Base-by-base conservation (phyloP, 2,329 filamentous ascomycete species). In the Trichoderma afroharzianum region DNA sequence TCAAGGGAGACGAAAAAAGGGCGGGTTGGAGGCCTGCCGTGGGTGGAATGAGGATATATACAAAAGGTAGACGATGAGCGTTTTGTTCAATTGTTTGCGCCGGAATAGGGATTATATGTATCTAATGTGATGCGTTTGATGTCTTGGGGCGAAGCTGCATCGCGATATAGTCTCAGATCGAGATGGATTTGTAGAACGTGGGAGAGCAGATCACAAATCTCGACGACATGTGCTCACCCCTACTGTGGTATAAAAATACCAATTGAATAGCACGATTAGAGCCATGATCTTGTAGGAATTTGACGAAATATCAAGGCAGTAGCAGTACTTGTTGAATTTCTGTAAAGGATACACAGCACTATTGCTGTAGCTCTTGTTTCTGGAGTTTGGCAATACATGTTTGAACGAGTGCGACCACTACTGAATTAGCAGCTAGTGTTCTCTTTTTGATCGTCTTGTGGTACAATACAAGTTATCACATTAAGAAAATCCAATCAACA, bases 1-100 rank as follows among this genome's bases (percentile, higher is more conserved):
- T 4, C 8, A 68, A 68, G 64, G 64, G 64, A 68, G 50, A 21
- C n/a, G 64, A 43, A 58, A 63, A 24, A 57, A 66, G 63, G 64
- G 64, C 32, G 18, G 18, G n/a, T 43, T 21, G 12, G 57, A 32
- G 39, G 39, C 36, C 11, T 63, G 24, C 43, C 36, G 5, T 18
- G 11, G 11, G 43, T 26, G 28, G 47, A 67, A 26, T 62, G 57
- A 33, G n/a, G 12, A 24, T 8, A 28, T 21, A 5, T 21, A 32
- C 32, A 26, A 4, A 12, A 61, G 24, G 21, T 2, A 43, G 28
- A 6, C 4, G 32, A 58, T 43, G 36, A 14, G 12, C 26, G 33
- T 5, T 21, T 21, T 36, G 3, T n/a, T 21, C 9, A 21, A 50
- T 21, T 21, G 43, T 50, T 50, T 21, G 43, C 11, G 43, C n/a